A percentile compares a stretch with the other conserved stretches of the same genome.
phyloP scores from a whole-genome alignment of 176 grass and related monocot species.

The Aegilops longissima region DNA sequence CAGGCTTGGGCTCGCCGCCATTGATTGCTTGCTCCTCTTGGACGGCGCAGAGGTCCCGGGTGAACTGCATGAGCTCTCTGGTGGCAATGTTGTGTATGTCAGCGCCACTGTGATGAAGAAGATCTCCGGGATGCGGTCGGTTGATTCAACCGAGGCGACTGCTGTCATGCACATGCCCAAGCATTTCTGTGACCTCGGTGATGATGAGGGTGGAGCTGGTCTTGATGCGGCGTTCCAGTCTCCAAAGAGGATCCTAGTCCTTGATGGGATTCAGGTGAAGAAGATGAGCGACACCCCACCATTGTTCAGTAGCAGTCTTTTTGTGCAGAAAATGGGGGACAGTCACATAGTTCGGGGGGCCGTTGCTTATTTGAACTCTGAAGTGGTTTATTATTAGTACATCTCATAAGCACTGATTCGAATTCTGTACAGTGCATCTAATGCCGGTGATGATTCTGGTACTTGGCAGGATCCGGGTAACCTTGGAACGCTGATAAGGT shows the following conservation, averaged over 20 bases:
- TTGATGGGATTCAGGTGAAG: constrained; percentile 92
- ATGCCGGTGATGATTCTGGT: constrained; percentile 9
- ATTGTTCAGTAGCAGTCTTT: neutral
- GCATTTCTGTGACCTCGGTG: constrained; percentile 47
- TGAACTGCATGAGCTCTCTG: constrained; percentile 34
- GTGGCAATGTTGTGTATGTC: constrained; percentile 45
- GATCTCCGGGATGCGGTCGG: constrained; percentile 78
- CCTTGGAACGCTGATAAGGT: constrained; percentile 90
- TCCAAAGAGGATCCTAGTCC: constrained; percentile 72
- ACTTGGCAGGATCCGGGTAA: constrained; percentile 82
- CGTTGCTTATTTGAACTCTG: neutral
- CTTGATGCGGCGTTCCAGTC: constrained; percentile 44
- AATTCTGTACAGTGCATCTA: neutral
- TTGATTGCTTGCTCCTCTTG: constrained; percentile 64
- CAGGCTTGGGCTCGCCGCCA: constrained; percentile 32
- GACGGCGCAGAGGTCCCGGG: constrained; percentile 46
- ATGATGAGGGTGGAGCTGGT: constrained; percentile 3
- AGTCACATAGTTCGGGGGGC: neutral
- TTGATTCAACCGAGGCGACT: constrained; percentile 78
- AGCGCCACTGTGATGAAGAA: constrained; percentile 79
- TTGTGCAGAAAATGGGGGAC: neutral
- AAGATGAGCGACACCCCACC: neutral
- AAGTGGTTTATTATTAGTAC: neutral
- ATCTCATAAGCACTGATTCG: neutral
- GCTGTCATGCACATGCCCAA: constrained; percentile 81